Evolutionary conservation across 768 basidiomycete genomes (phyloP).

Genomic region (Suillus decipiens): DNA sequence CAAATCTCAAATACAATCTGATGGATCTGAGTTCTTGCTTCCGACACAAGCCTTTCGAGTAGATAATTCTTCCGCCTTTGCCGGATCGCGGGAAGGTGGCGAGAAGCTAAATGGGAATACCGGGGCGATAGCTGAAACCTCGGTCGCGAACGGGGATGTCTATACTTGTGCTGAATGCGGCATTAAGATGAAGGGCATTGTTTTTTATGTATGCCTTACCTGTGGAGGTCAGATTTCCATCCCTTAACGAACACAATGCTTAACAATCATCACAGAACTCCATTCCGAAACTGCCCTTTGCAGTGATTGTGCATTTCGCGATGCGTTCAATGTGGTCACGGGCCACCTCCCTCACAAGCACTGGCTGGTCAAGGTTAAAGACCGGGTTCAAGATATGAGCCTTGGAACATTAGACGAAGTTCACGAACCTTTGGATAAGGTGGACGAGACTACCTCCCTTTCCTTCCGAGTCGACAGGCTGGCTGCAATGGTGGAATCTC

Average conservation of each 20-base stretch:
- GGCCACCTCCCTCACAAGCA: background rate
- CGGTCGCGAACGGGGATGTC: background rate
- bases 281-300: background rate
- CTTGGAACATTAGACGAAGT: background rate
- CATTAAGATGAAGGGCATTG: background rate
- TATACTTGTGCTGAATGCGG: background rate
- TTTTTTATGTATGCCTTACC: background rate
- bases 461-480: background rate
- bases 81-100: background rate
- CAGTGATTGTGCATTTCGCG: background rate
- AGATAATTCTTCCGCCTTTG: background rate
- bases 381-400: background rate
- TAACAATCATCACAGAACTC: background rate
- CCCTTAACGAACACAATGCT: background rate
- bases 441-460: background rate
- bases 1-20: background rate
- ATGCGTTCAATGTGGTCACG: background rate
- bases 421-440: too few relatives aligned
- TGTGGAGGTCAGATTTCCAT: background rate
- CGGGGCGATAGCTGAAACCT: too few relatives aligned
- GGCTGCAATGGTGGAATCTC: background rate
- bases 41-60: background rate
- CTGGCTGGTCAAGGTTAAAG: constrained; percentile 2
- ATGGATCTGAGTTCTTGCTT: background rate
- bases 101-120: background rate